Conservation (phyloP, 352 stramenopile species). For the Pythium brachiatum region DNA sequence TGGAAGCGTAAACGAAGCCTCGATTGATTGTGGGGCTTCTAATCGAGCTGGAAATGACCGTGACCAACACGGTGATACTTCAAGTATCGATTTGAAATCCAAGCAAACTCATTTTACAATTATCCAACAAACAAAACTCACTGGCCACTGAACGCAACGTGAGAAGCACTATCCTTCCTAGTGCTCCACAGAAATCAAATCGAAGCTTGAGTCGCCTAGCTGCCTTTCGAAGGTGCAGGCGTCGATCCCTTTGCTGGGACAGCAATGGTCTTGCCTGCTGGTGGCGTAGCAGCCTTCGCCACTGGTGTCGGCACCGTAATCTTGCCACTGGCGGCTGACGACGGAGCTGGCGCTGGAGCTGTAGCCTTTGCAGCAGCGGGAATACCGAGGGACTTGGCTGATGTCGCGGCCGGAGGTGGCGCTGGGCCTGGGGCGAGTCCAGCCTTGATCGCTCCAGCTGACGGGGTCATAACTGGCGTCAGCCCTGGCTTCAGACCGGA, state of each 20-base stretch:
- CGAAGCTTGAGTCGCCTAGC: not conserved
- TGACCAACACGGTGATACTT: too few relatives aligned
- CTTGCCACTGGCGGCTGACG: not conserved
- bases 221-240: not conserved
- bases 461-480: not conserved
- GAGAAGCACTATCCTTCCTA: not conserved
- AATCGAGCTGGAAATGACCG: too few relatives aligned
- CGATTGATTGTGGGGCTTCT: too few relatives aligned
- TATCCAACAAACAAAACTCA: not conserved
- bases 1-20: too few relatives aligned
- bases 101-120: too few relatives aligned
- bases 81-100: too few relatives aligned
- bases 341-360: not conserved
- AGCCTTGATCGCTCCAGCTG: not conserved
- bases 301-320: not conserved
- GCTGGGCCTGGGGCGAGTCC: not conserved
- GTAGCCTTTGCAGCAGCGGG: not conserved
- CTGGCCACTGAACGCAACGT: not conserved
- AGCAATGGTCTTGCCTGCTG: not conserved
- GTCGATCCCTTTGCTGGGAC: not conserved
- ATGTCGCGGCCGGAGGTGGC: not conserved
- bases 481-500: not conserved
- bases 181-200: not conserved
- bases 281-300: not conserved
- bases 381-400: not conserved